Base-by-base conservation (phyloP, 2,329 filamentous ascomycete genomes). In the Colletotrichum karsti region DNA sequence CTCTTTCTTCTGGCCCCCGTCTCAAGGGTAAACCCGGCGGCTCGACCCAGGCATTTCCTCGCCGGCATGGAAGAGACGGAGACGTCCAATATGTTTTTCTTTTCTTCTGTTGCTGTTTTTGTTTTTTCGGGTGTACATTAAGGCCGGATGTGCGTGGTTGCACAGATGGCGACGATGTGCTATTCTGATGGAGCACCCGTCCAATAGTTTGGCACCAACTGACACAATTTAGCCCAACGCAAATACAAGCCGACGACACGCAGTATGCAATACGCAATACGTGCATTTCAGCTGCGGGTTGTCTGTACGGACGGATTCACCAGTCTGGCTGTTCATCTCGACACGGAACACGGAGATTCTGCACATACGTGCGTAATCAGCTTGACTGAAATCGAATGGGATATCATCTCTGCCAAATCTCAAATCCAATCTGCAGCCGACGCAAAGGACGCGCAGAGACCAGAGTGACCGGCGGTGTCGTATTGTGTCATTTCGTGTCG, bases 401-500 rank as follows among this genome's bases (percentile, higher is more conserved):
- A 50, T 12, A 12, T 54, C 41, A 22, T 3, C 5, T 12, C 22
- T 44, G 4, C 2, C 8, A 35, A 35, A 20, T n/a, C n/a, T 41
- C 15, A 13, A 35, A 30, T 33, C 39, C 10, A 48, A 55, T 39
- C 22, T 67, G 24, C 33, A 22, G 41, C 24, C 20, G 42, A 33
- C 15, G 30, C 63, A 41, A 24, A 20, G n/a, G 26, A 54, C 9
- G 28, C 24, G 39, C n/a, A n/a, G n/a, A n/a, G n/a, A n/a, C n/a
- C 48, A 57, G 35, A 33, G 39, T 30, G n/a, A 57, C 44, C 44
- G 39, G 42, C 22, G 48, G 51, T 12, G 51, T 67, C 59, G 64
- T 46, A 67, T 58, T 51, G 51, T 35, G 42, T 67, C 64, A 67
- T 67, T 67, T 67, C 64, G 26, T 55, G 42, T 48, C 26, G 20